Percentiles rank a stretch among this genome's conserved stretches.
These are phyloP conservation scores for Debaryomyces psychrophilus DNA, from an alignment of 1,139 yeast genomes.

Conservation along the genomic window DNA sequence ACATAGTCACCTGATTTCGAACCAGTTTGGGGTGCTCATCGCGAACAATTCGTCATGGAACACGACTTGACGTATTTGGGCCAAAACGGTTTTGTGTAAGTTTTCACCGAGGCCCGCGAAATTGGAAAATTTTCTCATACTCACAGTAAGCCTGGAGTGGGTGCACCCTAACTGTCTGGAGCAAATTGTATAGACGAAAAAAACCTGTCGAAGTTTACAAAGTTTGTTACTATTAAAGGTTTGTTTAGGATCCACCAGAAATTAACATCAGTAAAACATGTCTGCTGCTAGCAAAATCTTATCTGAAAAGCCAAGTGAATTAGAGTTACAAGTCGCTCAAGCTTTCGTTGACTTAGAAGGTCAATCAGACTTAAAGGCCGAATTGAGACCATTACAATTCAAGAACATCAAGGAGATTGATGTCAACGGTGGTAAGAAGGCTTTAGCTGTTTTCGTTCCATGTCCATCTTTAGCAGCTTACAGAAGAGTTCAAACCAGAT, in stretches of 20 bases:
- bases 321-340: conserved; percentile 99
- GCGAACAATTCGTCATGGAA: neutral
- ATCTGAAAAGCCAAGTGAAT: conserved; percentile 91
- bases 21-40: neutral
- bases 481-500: conserved; percentile 97
- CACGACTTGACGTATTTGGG: neutral
- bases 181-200: conserved; percentile 7
- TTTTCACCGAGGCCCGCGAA: conserved; percentile 4
- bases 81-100: conserved; percentile 6
- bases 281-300: conserved; percentile 96
- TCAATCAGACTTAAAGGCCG: conserved; percentile 96
- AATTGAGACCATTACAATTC: conserved; percentile 98
- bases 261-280: conserved; percentile 49
- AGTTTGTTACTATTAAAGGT: conserved; percentile 7
- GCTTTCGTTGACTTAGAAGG: conserved; percentile 97
- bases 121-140: conserved; percentile 10
- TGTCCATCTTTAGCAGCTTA: conserved; percentile 89
- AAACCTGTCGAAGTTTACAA: conserved; percentile 1
- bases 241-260: conserved; percentile 8
- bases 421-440: conserved; percentile 98
- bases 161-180: conserved; percentile 3
- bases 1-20: neutral
- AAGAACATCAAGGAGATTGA: conserved; percentile 98
- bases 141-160: conserved; percentile 3
- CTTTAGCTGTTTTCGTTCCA: conserved; percentile 97